Evolutionary conservation across 177 flowering plant species (phyloP).

Genomic region (Vitis hybrid): DNA sequence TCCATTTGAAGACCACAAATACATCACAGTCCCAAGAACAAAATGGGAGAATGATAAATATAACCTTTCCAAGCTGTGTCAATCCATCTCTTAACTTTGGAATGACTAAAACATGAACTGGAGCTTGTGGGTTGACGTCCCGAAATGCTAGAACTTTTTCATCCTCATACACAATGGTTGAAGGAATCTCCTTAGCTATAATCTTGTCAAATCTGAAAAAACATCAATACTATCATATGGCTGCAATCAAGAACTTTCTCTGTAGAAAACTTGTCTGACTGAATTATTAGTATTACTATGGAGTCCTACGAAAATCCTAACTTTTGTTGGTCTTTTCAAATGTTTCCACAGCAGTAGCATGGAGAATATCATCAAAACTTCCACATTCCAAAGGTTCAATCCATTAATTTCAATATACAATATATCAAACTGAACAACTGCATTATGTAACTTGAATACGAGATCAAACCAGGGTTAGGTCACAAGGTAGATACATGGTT

Average conservation of each 20-base stretch:
- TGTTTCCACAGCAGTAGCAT: too few relatives aligned
- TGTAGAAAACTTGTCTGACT: too few relatives aligned
- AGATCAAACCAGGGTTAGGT: slow-evolving; percentile 20
- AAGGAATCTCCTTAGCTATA: slow-evolving; percentile 85
- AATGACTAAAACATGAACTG: slow-evolving; percentile 83
- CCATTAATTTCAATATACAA: not conserved
- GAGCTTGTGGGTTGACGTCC: slow-evolving; percentile 89
- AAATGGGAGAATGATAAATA: slow-evolving; percentile 1
- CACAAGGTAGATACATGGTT: slow-evolving; percentile 59
- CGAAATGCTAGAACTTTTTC: slow-evolving; percentile 86
- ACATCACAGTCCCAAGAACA: not conserved
- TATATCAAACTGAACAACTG: too few relatives aligned
- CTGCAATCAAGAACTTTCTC: too few relatives aligned
- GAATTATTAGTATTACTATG: not conserved
- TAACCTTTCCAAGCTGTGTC: slow-evolving; percentile 79
- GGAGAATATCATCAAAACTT: not conserved
- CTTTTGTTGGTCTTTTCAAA: too few relatives aligned
- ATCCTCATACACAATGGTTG: slow-evolving; percentile 84
- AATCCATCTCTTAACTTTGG: slow-evolving; percentile 86
- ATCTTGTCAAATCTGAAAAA: slow-evolving; percentile 85
- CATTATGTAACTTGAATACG: not conserved
- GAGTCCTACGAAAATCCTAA: not conserved
- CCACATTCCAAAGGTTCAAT: too few relatives aligned
- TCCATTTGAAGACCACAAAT: not conserved
- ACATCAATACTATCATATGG: too few relatives aligned